Evolutionary conservation across 495 filamentous ascomycete genomes (phyloP), one percentile per base, ranked within the genome.

Genomic region (Neurospora hispaniola): DNA sequence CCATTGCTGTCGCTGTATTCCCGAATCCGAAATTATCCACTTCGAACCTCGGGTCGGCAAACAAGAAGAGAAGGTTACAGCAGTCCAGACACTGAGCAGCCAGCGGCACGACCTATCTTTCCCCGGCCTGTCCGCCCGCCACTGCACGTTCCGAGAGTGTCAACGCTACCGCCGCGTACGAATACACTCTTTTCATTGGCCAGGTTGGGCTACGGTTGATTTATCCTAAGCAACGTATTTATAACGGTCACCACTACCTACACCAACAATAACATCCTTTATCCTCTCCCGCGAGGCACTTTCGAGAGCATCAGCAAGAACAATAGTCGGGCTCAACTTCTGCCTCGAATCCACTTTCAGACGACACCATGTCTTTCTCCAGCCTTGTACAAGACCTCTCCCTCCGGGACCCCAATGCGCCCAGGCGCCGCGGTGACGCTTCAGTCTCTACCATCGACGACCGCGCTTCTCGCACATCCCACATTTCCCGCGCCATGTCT

Each of bases 361-460:
- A 62, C 54, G n/a, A 14, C 69, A 84, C 43, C 72, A 97, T 97
- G 94, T 97, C 94, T 1, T 97, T 97, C 83, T 97, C 94, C 14
- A 91, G 90, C 75, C 89, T 97, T 40, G 92, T 97, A 62, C 94
- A 93, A 71, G 93, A 97, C 79, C 84, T 97, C 48, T 89, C 92
- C 43, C 92, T 92, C 77, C 78, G 86, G 81, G 75, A 88, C 79
- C 43, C 87, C 83, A 77, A 85, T 84, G 75, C 77, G 71, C 79
- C 80, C 23, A 77, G 85, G 75, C 78, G 80, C 43, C 80, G 81
- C 72, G 82, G 73, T 18, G 77, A 81, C n/a, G 78, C 84, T 42
- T 86, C 87, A 4, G 80, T 75, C 35, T 88, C 87, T 72, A 89
- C 86, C 6, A 74, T 84, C 43, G 87, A 88, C 77, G 89, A 88